phyloP scores from a whole-genome alignment of 2,329 filamentous ascomycete genomes.

The Phaeophleospora eucalypticola region DNA sequence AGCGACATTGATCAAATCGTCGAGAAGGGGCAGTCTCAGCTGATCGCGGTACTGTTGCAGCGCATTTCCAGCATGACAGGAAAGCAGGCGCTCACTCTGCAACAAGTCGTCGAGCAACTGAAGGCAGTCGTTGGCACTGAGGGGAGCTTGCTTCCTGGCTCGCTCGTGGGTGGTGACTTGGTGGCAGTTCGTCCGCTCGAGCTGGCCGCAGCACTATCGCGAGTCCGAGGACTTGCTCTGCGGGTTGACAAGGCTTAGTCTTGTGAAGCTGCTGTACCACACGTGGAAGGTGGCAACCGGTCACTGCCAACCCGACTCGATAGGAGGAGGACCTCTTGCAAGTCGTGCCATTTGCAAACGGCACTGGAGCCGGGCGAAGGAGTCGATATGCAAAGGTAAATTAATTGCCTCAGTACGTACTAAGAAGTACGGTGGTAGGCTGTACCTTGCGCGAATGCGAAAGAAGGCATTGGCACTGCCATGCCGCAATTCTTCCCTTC shows the following conservation, averaged over 20 bases:
- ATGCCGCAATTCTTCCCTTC: not conserved
- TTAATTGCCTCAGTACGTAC: slow-evolving; percentile 12
- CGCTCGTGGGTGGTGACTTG: slow-evolving; percentile 28
- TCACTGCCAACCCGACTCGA: no score
- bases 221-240: slow-evolving; percentile 24
- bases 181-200: slow-evolving; percentile 31
- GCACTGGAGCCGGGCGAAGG: not conserved
- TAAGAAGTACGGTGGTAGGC: not conserved
- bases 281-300: no score
- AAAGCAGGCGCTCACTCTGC: slow-evolving; percentile 17
- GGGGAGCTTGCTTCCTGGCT: slow-evolving; percentile 20
- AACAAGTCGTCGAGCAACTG: slow-evolving; percentile 17
- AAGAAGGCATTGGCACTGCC: not conserved
- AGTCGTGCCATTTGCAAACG: not conserved
- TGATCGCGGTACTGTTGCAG: slow-evolving; percentile 24
- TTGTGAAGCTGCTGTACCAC: no score
- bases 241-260: slow-evolving; percentile 8
- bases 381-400: not conserved
- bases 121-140: slow-evolving; percentile 21
- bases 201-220: slow-evolving; percentile 29
- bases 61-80: slow-evolving; percentile 16
- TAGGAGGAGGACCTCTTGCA: not conserved
- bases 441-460: slow-evolving; percentile 2
- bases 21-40: slow-evolving; percentile 31
- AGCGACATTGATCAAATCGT: slow-evolving; percentile 30